A percentile compares a stretch with the other conserved stretches of the same genome.
Evolutionary conservation across 2,329 filamentous ascomycete genomes (phyloP).

Genomic region (Alternaria arborescens): DNA sequence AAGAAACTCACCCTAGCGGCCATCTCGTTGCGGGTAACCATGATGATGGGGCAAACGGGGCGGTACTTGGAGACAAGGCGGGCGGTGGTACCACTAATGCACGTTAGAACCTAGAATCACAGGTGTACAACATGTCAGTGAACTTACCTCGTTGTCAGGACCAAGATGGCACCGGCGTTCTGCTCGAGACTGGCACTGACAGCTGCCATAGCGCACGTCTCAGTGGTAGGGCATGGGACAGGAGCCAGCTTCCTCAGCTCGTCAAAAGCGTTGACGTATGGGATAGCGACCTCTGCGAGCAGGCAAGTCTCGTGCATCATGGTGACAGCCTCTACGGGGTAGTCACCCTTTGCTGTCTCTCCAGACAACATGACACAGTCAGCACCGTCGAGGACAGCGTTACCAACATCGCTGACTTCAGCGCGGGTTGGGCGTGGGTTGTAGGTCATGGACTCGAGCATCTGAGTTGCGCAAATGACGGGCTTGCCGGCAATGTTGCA

Average conservation of each 20-base stretch:
- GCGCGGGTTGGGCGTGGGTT: constrained; percentile 98
- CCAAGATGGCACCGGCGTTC: constrained; percentile 94
- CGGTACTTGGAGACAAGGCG: constrained; percentile 98
- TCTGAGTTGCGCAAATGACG: constrained; percentile 98
- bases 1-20: constrained; percentile 71
- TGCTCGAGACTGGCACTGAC: constrained; percentile 95
- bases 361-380: constrained; percentile 99
- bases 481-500: constrained; percentile 99
- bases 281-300: constrained; percentile 95
- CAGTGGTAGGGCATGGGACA: constrained; percentile 84
- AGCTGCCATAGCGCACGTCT: constrained; percentile 96
- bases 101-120: constrained; percentile 31
- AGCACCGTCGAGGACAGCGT: constrained; percentile 95
- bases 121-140: constrained; percentile 1
- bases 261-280: constrained; percentile 95
- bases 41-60: constrained; percentile 98
- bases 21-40: constrained; percentile 88
- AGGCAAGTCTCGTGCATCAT: constrained; percentile 99
- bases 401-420: constrained; percentile 98
- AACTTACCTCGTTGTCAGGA: constrained; percentile 83
- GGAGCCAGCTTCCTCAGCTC: constrained; percentile 86
- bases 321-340: constrained; percentile 87
- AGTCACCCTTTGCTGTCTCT: constrained; percentile 97
- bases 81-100: constrained; percentile 80
- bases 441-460: constrained; percentile 99